Conservation (phyloP, 1,284 basidiomycete genomes). For the Tilletia horrida region DNA sequence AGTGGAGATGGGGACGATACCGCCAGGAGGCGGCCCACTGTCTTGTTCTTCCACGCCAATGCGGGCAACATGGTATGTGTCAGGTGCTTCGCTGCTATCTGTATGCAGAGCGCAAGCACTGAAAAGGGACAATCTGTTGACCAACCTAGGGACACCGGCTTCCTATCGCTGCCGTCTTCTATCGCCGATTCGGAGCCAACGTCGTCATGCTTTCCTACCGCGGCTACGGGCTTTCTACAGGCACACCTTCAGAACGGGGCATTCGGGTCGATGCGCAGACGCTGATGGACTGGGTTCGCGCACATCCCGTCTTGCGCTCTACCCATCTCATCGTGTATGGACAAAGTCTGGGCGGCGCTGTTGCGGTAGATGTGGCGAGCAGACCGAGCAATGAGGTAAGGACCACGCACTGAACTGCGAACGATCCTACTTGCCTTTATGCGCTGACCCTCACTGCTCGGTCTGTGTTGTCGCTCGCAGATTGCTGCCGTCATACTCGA, state of each 20-base stretch:
- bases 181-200: slow-evolving; percentile 76
- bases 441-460: neutral
- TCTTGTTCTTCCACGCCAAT: slow-evolving; percentile 52
- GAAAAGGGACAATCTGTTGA: no score
- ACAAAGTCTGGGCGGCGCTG: slow-evolving; percentile 94
- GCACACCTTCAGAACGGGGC: slow-evolving; percentile 77
- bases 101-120: no score
- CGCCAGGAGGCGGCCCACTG: slow-evolving; percentile 36
- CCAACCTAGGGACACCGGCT: slow-evolving; percentile 68
- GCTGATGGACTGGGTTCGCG: slow-evolving; percentile 70
- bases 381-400: slow-evolving; percentile 65
- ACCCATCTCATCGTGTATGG: slow-evolving; percentile 68
- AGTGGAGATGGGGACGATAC: slow-evolving; percentile 27
- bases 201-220: slow-evolving; percentile 84
- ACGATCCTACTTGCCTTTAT: neutral
- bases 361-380: slow-evolving; percentile 80
- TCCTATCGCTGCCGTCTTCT: slow-evolving; percentile 83
- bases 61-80: slow-evolving; percentile 48
- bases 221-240: slow-evolving; percentile 82
- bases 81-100: no score
- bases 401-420: neutral
- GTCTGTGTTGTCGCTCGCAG: slow-evolving; percentile 53
- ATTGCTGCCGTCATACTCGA: slow-evolving; percentile 80
- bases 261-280: slow-evolving; percentile 69
- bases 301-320: slow-evolving; percentile 66